A percentile compares a stretch with the other conserved stretches of the same genome.
phyloP scores from a whole-genome alignment of 2,329 filamentous ascomycete species.

The Xenoacremonium recifei region DNA sequence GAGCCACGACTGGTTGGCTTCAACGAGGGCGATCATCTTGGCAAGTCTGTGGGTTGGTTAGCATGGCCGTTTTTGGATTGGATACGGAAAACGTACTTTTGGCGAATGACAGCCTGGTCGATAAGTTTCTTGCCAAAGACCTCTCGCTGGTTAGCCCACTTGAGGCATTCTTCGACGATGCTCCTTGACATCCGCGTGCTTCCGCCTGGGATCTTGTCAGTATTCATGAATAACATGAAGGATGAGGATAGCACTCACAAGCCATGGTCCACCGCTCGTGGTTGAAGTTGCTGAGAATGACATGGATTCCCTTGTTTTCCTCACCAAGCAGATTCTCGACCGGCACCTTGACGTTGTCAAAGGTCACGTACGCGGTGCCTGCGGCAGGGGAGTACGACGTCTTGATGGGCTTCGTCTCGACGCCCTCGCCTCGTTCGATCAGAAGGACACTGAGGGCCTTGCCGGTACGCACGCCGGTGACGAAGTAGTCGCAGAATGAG shows the following conservation, averaged over 20 bases:
- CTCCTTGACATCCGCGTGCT: slow-evolving; percentile 64
- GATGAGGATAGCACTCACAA: slow-evolving; percentile 40
- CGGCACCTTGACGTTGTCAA: slow-evolving; percentile 84
- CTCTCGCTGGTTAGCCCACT: slow-evolving; percentile 84
- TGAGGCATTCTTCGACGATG: slow-evolving; percentile 79
- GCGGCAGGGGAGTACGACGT: slow-evolving; percentile 78
- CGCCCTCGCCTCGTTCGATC: slow-evolving; percentile 69
- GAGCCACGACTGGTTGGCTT: slow-evolving; percentile 83
- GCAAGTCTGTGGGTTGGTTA: slow-evolving; percentile 57
- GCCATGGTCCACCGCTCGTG: slow-evolving; percentile 80
- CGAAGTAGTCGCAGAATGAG: slow-evolving; percentile 79
- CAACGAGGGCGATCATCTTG: slow-evolving; percentile 80
- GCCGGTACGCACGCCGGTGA: slow-evolving; percentile 74
- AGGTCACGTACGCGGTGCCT: slow-evolving; percentile 77
- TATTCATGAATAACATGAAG: background rate
- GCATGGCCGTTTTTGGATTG: background rate
- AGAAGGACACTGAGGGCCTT: slow-evolving; percentile 78
- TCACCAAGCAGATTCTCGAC: slow-evolving; percentile 74
- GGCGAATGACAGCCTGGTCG: slow-evolving; percentile 77
- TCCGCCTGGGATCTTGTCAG: slow-evolving; percentile 36
- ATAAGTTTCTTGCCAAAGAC: slow-evolving; percentile 82
- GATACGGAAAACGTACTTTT: slow-evolving; percentile 57
- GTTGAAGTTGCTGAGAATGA: slow-evolving; percentile 87
- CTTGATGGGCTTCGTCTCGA: slow-evolving; percentile 77
- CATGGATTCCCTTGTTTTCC: slow-evolving; percentile 82